Conservation (phyloP, 208 protist genomes). For the Trypanosoma theileri region DNA sequence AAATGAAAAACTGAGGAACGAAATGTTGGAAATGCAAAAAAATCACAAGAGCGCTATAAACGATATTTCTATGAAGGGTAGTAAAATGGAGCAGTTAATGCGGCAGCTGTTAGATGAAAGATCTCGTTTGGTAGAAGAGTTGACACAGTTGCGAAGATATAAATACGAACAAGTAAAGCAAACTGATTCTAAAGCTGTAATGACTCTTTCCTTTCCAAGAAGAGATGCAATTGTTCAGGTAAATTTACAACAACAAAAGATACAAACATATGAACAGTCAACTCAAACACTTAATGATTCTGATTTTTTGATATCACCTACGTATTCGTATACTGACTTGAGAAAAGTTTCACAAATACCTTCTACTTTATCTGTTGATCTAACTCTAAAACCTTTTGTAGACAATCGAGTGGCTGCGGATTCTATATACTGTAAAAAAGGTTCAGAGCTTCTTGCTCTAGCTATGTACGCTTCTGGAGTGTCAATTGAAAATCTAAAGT, state of each 20-base stretch:
- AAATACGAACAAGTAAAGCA: neutral
- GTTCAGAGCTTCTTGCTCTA: slow-evolving; percentile 1
- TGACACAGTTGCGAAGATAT: neutral
- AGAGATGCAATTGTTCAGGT: neutral
- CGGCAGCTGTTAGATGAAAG: slow-evolving; percentile 21
- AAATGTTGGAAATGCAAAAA: neutral
- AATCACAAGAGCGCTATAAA: slow-evolving; percentile 5
- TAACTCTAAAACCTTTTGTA: neutral
- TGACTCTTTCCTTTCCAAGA: neutral
- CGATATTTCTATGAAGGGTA: slow-evolving; percentile 14
- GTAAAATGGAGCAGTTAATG: slow-evolving; percentile 24
- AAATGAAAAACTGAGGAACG: slow-evolving; percentile 3
- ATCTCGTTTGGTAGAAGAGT: slow-evolving; percentile 7
- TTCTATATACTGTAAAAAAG: slow-evolving; percentile 2
- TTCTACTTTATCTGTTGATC: neutral
- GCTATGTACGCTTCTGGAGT: neutral
- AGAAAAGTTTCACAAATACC: neutral
- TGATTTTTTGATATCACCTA: neutral
- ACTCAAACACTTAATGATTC: neutral
- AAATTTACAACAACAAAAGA: no score
- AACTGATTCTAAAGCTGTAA: neutral
- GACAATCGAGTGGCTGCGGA: neutral
- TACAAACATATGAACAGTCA: neutral
- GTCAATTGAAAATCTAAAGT: slow-evolving; percentile 17
- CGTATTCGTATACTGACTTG: neutral